Base-by-base conservation (phyloP, 169 alveolate species). In the Eimeria acervulina region DNA sequence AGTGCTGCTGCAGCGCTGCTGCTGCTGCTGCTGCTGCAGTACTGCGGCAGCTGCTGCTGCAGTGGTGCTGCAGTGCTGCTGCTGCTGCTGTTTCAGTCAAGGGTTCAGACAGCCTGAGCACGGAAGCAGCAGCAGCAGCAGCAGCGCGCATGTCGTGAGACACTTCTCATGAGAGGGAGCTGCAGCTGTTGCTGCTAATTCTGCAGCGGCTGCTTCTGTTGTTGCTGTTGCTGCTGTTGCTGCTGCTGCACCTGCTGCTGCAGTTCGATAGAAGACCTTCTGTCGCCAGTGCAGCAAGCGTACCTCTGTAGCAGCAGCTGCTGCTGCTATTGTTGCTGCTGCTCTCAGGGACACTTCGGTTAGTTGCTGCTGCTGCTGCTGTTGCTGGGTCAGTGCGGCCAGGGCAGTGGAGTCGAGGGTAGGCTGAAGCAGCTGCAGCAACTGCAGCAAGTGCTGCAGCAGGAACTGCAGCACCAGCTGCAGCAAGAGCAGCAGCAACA, bases 181-280 rank as follows among this genome's bases (percentile, higher is more conserved):
- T 31, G 81, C 81, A 68, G 42, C 42, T 68, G 81, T 40, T 68
- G 81, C 81, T 68, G 81, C 81, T 68, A 47, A 47, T 47, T 47
- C 47, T 15, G 66, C 66, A 55, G 66, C 66, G 2, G 66, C 66
- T 12, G 66, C 66, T 12, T 10, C 26, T 12, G 66, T 55, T 12
- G 66, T 23, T 55, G 66, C 66, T 8, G 66, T 23, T 13, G 66
- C 66, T 55, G 66, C 26, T 17, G 66, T 15, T 55, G 26, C 66
- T 55, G 66, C 26, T 55, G 66, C 66, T 7, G 55, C 55, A 7
- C 19, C 12, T 47, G 55, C 12, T 47, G 55, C 55, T 47, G 55
- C 55, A 47, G 55, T 12, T 47, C 55, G 55, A 5, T 5, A 7
- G 55, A 47, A 5, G 12, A 5, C 55, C 12, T 47, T 12, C 55